Evolutionary conservation across 352 stramenopile species (phyloP).

Genomic region (Discostella stelligera): DNA sequence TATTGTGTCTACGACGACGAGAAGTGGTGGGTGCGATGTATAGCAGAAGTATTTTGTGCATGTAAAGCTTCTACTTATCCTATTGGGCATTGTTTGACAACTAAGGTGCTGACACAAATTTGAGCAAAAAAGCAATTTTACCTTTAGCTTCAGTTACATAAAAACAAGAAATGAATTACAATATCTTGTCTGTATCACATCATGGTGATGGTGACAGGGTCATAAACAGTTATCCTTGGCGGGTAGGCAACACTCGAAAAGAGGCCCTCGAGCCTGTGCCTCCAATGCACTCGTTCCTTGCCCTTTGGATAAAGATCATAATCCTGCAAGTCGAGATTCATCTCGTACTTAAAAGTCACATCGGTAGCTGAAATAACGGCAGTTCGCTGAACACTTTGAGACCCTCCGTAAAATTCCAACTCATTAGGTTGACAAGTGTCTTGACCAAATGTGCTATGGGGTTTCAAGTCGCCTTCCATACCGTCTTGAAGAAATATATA

Average conservation of each 20-base stretch:
- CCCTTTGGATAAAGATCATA: conserved; percentile 49
- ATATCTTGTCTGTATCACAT: too few relatives aligned
- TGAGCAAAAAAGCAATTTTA: neutral
- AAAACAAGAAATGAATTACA: too few relatives aligned
- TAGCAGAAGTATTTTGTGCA: neutral
- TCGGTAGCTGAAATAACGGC: conserved; percentile 51
- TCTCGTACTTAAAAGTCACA: conserved; percentile 48
- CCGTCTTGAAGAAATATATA: conserved; percentile 70
- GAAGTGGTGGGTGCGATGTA: neutral
- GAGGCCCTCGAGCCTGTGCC: conserved; percentile 38
- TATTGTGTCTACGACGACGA: neutral
- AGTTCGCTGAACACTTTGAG: conserved; percentile 52
- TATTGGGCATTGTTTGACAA: too few relatives aligned
- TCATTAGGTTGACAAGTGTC: conserved; percentile 44
- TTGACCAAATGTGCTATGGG: conserved; percentile 16
- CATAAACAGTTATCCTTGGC: conserved; percentile 58
- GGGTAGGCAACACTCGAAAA: conserved; percentile 56
- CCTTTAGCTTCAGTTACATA: neutral
- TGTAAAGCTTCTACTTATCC: neutral
- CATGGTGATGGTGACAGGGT: conserved; percentile 48
- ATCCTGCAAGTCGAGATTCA: conserved; percentile 43
- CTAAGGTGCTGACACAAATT: neutral
- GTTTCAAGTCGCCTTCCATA: conserved; percentile 23
- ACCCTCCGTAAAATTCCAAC: conserved; percentile 61
- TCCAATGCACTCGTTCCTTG: conserved; percentile 32